Base-by-base conservation (phyloP, 2,329 filamentous ascomycete genomes). In the Torrubiella hemipterigena region DNA sequence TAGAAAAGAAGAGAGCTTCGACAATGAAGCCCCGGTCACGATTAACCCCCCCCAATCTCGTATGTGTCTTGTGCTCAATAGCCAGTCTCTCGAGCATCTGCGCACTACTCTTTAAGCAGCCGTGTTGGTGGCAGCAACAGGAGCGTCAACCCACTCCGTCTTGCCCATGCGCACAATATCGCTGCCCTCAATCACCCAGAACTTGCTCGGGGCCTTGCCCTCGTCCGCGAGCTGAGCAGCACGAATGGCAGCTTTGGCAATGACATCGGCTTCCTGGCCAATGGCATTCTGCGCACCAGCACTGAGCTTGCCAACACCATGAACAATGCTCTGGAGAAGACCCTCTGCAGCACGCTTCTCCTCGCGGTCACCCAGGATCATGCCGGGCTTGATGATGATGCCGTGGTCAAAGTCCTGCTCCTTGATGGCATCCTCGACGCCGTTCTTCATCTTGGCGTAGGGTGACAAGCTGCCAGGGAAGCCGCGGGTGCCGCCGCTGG, bases 401-500 rank as follows among this genome's bases (percentile, higher is more conserved):
- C 77, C 78, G 41, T 81, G 74, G 30, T 87, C 81, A 48, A 94
- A 94, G 5, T 62, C 77, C 4, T 89, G 57, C 25, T 58, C 70
- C 50, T 73, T 71, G 37, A 94, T 69, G 12, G 74, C 64, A 20
- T 93, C 80, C 53, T 96, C 89, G 24, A 94, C 73, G 44, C 91
- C 82, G 16, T 73, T 76, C 65, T 95, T 95, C 83, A 95, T 91
- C 53, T 63, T 41, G 59, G 73, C 39, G 56, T 67, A 56, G 47
- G 63, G 58, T 50, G 71, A n/a, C 60, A 63, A 30, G 54, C 56
- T 29, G 26, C 42, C 30, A 19, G 59, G 18, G 23, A 65, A 17
- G 11, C 59, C 49, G 14, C 63, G 55, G 2, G 59, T 67, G 34
- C 68, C 67, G 1, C 46, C 59, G 15, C 68, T 65, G 1, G 80